These are phyloP conservation scores for Dimargaris cristalligena DNA, from an alignment of 192 early-diverging fungal species.

Conservation along the genomic window DNA sequence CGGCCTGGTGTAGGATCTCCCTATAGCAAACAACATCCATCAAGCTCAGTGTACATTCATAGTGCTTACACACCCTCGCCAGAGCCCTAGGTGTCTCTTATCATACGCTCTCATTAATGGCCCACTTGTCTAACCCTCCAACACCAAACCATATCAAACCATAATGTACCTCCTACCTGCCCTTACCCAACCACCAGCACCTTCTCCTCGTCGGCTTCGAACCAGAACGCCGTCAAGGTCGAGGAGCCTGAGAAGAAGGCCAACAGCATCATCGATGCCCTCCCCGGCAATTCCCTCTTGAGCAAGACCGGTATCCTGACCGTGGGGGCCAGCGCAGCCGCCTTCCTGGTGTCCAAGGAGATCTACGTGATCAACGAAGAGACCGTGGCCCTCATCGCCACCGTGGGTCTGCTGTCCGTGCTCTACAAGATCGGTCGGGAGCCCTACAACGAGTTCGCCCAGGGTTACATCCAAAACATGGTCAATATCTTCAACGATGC, in stretches of 20 bases:
- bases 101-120: background rate
- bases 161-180: too few species aligned
- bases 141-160: too few species aligned
- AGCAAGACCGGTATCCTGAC: slow-evolving; percentile 84
- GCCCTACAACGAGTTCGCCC: slow-evolving; percentile 63
- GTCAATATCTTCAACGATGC: slow-evolving; percentile 64
- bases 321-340: slow-evolving; percentile 60
- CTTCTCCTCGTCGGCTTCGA: background rate
- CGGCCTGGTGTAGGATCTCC: too few species aligned
- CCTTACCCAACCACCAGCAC: background rate
- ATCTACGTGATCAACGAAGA: slow-evolving; percentile 95
- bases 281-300: slow-evolving; percentile 76
- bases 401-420: slow-evolving; percentile 61
- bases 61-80: background rate
- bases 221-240: slow-evolving; percentile 12
- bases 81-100: background rate
- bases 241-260: slow-evolving; percentile 64
- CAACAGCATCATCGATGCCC: slow-evolving; percentile 74
- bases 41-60: background rate
- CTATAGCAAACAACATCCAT: background rate
- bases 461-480: slow-evolving; percentile 54
- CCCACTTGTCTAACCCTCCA: background rate
- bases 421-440: slow-evolving; percentile 68
- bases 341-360: slow-evolving; percentile 89
- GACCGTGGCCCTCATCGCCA: slow-evolving; percentile 62